Base-by-base conservation (phyloP, 2,329 filamentous ascomycete species). In the Knufia fluminis region DNA sequence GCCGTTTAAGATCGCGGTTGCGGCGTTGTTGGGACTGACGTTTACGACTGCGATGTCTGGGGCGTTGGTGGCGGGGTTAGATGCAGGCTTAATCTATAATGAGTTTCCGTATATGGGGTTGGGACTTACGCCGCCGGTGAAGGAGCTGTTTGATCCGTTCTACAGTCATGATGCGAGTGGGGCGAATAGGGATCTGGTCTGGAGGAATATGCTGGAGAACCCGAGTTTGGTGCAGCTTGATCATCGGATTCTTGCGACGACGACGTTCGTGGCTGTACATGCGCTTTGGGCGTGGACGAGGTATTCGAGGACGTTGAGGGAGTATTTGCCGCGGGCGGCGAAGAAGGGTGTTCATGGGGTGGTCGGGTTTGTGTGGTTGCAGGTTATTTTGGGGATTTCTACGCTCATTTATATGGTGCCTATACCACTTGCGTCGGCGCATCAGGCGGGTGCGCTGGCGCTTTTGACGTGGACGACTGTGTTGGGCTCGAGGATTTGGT, bases 131-230 rank as follows among this genome's bases (percentile, higher is more conserved):
- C 91, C 91, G 1, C 91, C 91, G 1, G 80, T 77, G 62, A 75
- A 79, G 8, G 91, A 97, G 70, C 80, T 97, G 26, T 89, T 87
- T 67, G 83, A 91, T 62, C 73, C 78, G 32, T 94, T 88, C 71
- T 96, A 96, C 76, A 83, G 82, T 51, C 85, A 89, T 61, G 73
- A 78, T 36, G 83, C 82, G 10, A 38, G n/a, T 16, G 47, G 41
- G 17, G 19, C 51, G 17, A 52, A 55, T 16, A 53, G 43, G 12
- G 94, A 98, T 62, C 73, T 97, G 16, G 89, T 85, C 81, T 98
- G 92, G 92, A 83, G 92, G 62, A 98, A 98, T 70, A 85, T 94
- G 76, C 82, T 97, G 28, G 92, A 97, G 73, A 98, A 98, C 71
- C 94, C 92, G 2, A 90, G 86, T 14, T 79, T 94, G 22, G 94